These are phyloP conservation scores for Quercus lobata DNA, from an alignment of 331 rosid genomes.

Conservation along the genomic window DNA sequence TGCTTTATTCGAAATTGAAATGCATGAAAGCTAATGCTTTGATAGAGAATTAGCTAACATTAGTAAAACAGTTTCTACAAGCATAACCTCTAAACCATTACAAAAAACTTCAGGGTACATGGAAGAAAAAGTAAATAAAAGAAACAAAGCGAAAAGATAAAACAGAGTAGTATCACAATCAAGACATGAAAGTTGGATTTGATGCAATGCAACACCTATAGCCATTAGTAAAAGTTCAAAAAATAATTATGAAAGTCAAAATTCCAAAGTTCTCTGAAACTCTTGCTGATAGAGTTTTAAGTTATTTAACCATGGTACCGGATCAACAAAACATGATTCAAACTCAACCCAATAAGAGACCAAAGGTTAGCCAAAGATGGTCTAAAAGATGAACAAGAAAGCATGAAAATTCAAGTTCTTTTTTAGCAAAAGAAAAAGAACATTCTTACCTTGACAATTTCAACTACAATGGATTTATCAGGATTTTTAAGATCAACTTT, in stretches of 20 bases:
- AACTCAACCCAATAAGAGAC: not conserved
- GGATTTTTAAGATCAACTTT: constrained; percentile 90
- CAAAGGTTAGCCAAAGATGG: not conserved
- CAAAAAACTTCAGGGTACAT: too few species aligned
- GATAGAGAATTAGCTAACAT: too few species aligned
- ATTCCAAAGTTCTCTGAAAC: not conserved
- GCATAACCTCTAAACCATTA: too few species aligned
- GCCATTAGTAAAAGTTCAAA: not conserved
- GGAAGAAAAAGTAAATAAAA: not conserved
- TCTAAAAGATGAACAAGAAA: not conserved
- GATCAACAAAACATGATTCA: not conserved
- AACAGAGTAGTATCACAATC: not conserved
- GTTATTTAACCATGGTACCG: not conserved
- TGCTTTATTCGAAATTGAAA: too few species aligned
- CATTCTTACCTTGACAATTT: constrained; percentile 77
- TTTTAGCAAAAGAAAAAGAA: constrained; percentile 1
- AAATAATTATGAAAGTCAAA: not conserved
- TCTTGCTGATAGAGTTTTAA: not conserved
- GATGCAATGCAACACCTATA: not conserved
- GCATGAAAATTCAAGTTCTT: not conserved
- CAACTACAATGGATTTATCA: constrained; percentile 80
- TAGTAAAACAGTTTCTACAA: too few species aligned
- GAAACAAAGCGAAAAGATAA: not conserved
- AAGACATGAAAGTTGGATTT: not conserved
- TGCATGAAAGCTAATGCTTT: too few species aligned